These are phyloP conservation scores for Neovahlkampfia damariscottae DNA, from an alignment of 78 protist species.

Conservation along the genomic window DNA sequence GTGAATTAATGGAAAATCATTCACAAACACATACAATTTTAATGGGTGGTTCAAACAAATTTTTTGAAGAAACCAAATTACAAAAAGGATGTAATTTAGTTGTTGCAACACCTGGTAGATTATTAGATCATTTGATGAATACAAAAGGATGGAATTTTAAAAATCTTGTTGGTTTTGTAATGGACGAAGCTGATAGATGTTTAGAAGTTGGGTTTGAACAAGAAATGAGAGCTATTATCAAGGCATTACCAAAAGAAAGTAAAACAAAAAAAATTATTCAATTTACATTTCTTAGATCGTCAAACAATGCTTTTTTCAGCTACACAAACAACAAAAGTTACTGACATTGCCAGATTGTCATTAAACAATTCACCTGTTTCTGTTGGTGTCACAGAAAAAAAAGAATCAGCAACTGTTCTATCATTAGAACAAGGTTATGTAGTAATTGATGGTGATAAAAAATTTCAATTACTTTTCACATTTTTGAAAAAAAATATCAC, in stretches of 20 bases:
- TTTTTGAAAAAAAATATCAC: conserved; percentile 83
- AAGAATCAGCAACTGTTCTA: conserved; percentile 44
- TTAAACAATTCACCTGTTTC: conserved; percentile 42
- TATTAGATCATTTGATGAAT: conserved; percentile 89
- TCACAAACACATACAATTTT: conserved; percentile 69
- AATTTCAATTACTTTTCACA: conserved; percentile 91
- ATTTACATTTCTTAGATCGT: no score
- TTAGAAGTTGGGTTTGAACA: conserved; percentile 85
- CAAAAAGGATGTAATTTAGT: conserved; percentile 85
- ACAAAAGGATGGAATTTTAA: conserved; percentile 67
- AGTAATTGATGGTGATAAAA: conserved; percentile 62
- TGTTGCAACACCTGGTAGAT: conserved; percentile 98
- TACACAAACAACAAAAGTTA: conserved; percentile 88
- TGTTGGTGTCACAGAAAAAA: conserved; percentile 63
- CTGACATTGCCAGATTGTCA: conserved; percentile 81
- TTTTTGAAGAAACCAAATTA: conserved; percentile 76
- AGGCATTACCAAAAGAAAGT: conserved; percentile 61
- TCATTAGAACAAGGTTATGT: conserved; percentile 91
- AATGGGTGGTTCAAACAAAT: conserved; percentile 85
- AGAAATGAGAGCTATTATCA: conserved; percentile 83
- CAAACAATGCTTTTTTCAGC: conserved; percentile 96
- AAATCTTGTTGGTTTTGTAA: conserved; percentile 75
- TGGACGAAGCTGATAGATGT: conserved; percentile 98
- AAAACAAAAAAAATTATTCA: not conserved
- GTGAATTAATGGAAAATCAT: conserved; percentile 59